Evolutionary conservation across 495 filamentous ascomycete species (phyloP).

Genomic region (Tuber calosporum): DNA sequence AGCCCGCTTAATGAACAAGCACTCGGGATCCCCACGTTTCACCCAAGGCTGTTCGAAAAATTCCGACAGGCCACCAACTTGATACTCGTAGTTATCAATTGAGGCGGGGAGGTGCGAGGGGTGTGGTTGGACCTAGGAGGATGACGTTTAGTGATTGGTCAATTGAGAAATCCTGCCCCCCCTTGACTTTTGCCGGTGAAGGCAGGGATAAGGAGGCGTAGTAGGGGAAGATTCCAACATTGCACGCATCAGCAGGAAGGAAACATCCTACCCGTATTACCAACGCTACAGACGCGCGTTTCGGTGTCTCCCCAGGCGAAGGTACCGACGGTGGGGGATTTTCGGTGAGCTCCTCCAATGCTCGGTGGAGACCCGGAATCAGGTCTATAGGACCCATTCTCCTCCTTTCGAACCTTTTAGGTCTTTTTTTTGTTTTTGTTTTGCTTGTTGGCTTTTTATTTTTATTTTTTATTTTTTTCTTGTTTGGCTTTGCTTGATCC

Average conservation of each 20-base stretch:
- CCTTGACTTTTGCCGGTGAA: background rate
- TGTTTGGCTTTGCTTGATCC: background rate
- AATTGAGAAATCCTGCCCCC: conserved; percentile 16
- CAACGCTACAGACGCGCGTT: conserved; percentile 66
- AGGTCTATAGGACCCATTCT: conserved; percentile 28
- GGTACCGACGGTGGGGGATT: conserved; percentile 57
- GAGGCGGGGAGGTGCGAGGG: conserved; percentile 38
- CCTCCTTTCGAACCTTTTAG: background rate
- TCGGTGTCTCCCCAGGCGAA: conserved; percentile 56
- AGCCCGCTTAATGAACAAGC: conserved; percentile 70
- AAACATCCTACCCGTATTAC: conserved; percentile 56
- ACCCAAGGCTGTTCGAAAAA: conserved; percentile 71
- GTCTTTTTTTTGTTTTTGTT: background rate
- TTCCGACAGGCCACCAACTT: conserved; percentile 47
- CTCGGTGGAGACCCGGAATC: conserved; percentile 43
- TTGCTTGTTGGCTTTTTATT: background rate
- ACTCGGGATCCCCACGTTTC: conserved; percentile 63
- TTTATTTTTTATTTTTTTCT: background rate
- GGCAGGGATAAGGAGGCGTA: conserved; percentile 46
- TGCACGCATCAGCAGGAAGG: conserved; percentile 25
- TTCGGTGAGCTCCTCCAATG: conserved; percentile 49
- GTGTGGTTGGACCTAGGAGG: conserved; percentile 39
- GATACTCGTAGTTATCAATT: conserved; percentile 36
- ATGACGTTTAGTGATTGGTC: conserved; percentile 35
- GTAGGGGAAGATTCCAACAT: conserved; percentile 46